Base-by-base conservation (phyloP, 2,329 filamentous ascomycete species). In the Ceratocystis destructans region DNA sequence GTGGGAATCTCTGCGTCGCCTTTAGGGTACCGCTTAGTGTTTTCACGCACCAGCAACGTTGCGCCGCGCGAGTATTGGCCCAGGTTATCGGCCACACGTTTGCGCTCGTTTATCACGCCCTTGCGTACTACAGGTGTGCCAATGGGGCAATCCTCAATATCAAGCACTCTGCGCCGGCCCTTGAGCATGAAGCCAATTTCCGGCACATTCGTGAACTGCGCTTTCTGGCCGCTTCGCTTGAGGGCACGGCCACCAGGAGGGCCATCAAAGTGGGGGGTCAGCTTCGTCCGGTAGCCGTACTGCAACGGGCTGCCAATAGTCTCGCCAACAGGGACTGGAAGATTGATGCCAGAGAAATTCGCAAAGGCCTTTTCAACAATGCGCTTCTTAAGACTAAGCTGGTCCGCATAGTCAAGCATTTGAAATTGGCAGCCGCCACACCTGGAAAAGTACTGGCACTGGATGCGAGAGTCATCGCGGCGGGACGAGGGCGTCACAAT, bases 101-200 rank as follows among this genome's bases (percentile, higher is more conserved):
- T 81, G n/a, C 93, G 81, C 78, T 96, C 93, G 6, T 82, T 81
- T 71, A 82, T 85, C 79, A 96, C 85, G 31, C 93, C 94, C 70
- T 83, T 80, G 31, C 90, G 83, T 17, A 99, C 87, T 46, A 89
- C 88, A 37, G 89, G 86, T 1, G 94, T 99, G 63, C 89, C 94
- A 69, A 99, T 95, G 5, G 94, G 94, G 71, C 94, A 99, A 74
- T 97, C 92, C 75, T 99, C 94, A 69, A 99, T 97, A 73, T 99
- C 94, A 69, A 99, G 79, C 2, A 92, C 92, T 69, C 81, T 81
- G 66, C 87, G 82, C 61, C 83, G 83, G n/a, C 89, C 89, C 76
- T 96, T 97, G 69, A 82, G 80, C 81, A 90, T 94, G 77, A 96
- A 99, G 7, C 94, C 94, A 71, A 97, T 90, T 1, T 87, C 82